phyloP scores from a whole-genome alignment of 2,329 filamentous ascomycete genomes.

The Diaporthe sp. region DNA sequence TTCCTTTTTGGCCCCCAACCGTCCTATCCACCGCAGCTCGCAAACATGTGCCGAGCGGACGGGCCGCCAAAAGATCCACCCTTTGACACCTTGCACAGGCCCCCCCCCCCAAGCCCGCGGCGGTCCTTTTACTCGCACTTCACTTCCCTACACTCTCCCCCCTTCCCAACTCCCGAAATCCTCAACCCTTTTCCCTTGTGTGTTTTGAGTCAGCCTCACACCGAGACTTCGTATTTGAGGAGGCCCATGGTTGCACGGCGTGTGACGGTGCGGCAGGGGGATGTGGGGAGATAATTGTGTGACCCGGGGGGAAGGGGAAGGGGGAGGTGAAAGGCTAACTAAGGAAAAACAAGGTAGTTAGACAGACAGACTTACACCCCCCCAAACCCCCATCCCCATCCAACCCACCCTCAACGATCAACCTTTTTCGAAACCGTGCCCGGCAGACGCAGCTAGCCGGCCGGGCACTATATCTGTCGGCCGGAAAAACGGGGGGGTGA shows the following conservation, averaged over 20 bases:
- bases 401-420: neutral
- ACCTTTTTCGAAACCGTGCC: slow-evolving; percentile 4
- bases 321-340: neutral
- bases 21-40: neutral
- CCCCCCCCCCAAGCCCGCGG: neutral
- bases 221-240: slow-evolving; percentile 28
- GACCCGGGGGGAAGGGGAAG: neutral
- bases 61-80: neutral
- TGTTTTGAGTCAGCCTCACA: slow-evolving; percentile 14
- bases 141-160: neutral
- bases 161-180: neutral
- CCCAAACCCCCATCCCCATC: no score
- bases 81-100: neutral
- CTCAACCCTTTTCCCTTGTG: neutral
- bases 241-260: slow-evolving; percentile 18
- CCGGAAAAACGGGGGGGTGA: neutral
- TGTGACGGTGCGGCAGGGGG: slow-evolving; percentile 10
- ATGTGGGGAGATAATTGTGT: slow-evolving; percentile 3
- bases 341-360: no score
- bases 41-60: slow-evolving; percentile 20
- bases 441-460: slow-evolving; percentile 1
- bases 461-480: slow-evolving; percentile 26
- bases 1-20: slow-evolving; percentile 10
- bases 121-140: neutral
- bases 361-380: neutral